Percentiles rank a stretch among this genome's conserved stretches.
These are phyloP conservation scores for Termitomyces sp. DNA, from an alignment of 768 basidiomycete species.

Conservation along the genomic window DNA sequence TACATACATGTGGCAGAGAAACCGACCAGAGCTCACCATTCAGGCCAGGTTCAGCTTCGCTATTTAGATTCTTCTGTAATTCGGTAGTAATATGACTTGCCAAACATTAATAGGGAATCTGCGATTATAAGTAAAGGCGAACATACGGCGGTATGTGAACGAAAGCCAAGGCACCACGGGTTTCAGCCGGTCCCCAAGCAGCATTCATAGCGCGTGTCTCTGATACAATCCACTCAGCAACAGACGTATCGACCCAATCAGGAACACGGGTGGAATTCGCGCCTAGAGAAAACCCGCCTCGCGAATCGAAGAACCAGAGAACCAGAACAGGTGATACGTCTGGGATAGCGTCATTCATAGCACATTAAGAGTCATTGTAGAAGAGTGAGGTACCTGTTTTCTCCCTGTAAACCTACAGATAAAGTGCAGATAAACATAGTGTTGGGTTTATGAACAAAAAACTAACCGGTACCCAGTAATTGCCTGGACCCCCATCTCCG, in stretches of 20 bases:
- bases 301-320: conserved; percentile 78
- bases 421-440: background rate
- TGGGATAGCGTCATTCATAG: conserved; percentile 4
- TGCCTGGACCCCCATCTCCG: conserved; percentile 58
- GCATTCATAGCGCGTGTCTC: conserved; percentile 51
- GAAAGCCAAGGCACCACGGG: conserved; percentile 58
- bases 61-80: conserved; percentile 30
- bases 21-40: conserved; percentile 27
- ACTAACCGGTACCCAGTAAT: conserved; percentile 73
- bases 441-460: conserved; percentile 1
- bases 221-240: conserved; percentile 53
- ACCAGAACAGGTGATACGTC: conserved; percentile 50
- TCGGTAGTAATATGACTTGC: conserved; percentile 19
- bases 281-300: conserved; percentile 52
- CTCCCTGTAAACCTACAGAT: conserved; percentile 31
- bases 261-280: conserved; percentile 39
- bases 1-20: background rate
- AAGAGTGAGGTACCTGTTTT: conserved; percentile 22
- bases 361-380: background rate
- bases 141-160: conserved; percentile 74
- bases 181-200: conserved; percentile 51
- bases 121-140: background rate
- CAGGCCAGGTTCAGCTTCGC: conserved; percentile 35
- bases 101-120: too few species aligned
- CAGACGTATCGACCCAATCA: conserved; percentile 66